Percentiles rank a stretch among this genome's conserved stretches.
These are phyloP conservation scores for Tetrahymena borealis DNA, from an alignment of 73 alveolate genomes.

Conservation along the genomic window DNA sequence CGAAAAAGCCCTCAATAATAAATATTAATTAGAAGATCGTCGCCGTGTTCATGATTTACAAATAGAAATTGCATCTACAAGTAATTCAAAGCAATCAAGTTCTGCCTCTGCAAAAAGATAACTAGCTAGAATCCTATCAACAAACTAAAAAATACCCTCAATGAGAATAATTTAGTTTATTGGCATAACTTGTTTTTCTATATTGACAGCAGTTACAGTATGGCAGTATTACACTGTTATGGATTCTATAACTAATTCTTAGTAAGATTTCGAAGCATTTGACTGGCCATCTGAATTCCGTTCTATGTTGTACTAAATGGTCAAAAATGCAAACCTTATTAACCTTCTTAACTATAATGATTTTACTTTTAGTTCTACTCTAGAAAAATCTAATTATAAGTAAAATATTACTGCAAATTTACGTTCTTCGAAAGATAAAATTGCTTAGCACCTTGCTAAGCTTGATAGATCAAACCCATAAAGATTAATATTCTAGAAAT, in stretches of 20 bases:
- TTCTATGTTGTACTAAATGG: not conserved
- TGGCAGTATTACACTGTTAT: not conserved
- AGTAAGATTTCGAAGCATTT: not conserved
- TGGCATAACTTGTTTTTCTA: not conserved
- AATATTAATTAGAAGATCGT: not conserved
- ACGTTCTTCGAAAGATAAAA: not conserved
- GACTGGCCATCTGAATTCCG: not conserved
- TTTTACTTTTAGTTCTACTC: not conserved
- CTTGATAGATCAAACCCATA: not conserved
- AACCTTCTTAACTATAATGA: not conserved
- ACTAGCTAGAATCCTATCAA: not conserved
- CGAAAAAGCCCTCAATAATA: not conserved
- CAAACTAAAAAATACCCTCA: not conserved
- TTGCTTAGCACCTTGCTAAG: not conserved
- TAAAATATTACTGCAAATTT: not conserved
- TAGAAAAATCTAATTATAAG: not conserved
- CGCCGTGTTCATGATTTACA: not conserved
- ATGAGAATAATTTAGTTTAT: not conserved
- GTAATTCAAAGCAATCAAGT: not conserved
- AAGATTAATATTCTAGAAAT: not conserved
- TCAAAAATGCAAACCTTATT: not conserved
- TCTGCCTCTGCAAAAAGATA: not conserved
- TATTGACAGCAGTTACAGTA: not conserved
- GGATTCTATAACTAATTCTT: not conserved
- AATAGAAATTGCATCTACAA: not conserved